phyloP scores from a whole-genome alignment of 441 rosid species.

The Daphne laureola region DNA sequence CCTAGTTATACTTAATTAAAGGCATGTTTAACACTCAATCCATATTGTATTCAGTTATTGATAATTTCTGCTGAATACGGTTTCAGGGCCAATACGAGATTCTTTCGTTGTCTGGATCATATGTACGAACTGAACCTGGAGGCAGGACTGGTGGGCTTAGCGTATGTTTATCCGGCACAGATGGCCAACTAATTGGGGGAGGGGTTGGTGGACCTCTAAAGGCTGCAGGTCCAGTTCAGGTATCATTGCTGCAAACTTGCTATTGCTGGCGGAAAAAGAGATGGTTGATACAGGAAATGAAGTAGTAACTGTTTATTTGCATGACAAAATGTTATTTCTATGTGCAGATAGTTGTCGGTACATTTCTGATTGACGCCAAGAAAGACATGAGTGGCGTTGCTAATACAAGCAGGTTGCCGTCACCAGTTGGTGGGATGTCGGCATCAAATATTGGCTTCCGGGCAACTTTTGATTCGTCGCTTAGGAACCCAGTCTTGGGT shows the following conservation, averaged over 20 bases:
- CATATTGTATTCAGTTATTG: too few relatives aligned
- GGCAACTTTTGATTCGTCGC: constrained; percentile 43
- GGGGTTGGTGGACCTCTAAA: constrained; percentile 72
- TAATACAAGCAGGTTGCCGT: constrained; percentile 46
- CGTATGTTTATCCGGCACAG: constrained; percentile 52
- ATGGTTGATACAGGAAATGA: too few relatives aligned
- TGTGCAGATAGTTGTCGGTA: constrained; percentile 80
- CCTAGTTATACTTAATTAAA: too few relatives aligned
- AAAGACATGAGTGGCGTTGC: constrained; percentile 30
- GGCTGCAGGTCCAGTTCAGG: constrained; percentile 97
- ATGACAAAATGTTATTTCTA: constrained; percentile 6
- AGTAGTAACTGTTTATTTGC: too few relatives aligned
- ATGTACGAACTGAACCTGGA: constrained; percentile 61
- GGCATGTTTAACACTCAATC: too few relatives aligned
- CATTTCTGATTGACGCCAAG: constrained; percentile 60
- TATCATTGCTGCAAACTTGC: constrained; percentile 13
- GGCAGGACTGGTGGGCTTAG: constrained; percentile 79
- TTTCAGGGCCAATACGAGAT: constrained; percentile 85
- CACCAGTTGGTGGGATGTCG: constrained; percentile 47
- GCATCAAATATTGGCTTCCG: constrained; percentile 47
- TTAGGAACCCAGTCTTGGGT: constrained; percentile 40
- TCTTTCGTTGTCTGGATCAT: constrained; percentile 81
- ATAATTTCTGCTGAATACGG: neutral
- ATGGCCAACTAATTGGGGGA: constrained; percentile 86
- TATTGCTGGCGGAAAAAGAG: too few relatives aligned